Conservation (phyloP, 306 rosid genomes). For the Cicer chorassanicum region DNA sequence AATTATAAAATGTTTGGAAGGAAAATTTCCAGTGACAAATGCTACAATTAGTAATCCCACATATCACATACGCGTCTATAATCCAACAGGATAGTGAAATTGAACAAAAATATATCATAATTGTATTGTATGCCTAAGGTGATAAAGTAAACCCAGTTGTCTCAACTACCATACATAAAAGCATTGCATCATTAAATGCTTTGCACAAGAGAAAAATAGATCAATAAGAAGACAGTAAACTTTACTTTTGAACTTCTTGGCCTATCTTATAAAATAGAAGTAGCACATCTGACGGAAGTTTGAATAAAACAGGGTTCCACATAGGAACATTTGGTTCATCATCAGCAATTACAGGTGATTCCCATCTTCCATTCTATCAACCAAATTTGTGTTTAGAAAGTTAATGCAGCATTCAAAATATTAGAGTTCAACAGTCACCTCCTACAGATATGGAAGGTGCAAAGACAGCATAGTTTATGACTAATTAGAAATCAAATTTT, state of each 20-base stretch:
- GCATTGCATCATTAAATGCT: conserved; percentile 7
- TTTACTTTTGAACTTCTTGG: conserved; percentile 82
- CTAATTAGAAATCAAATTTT: conserved; percentile 18
- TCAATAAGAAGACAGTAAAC: conserved; percentile 31
- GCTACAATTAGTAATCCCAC: conserved; percentile 21
- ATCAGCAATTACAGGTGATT: conserved; percentile 71
- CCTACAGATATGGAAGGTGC: conserved; percentile 25
- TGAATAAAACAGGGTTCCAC: conserved; percentile 95
- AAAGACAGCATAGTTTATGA: conserved; percentile 24
- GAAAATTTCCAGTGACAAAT: background rate
- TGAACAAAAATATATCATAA: background rate
- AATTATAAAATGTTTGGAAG: conserved; percentile 18
- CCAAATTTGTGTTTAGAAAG: conserved; percentile 38
- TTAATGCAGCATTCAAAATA: conserved; percentile 40
- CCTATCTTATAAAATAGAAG: conserved; percentile 90
- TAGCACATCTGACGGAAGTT: conserved; percentile 82
- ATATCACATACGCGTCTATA: conserved; percentile 8
- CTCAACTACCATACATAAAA: conserved; percentile 1
- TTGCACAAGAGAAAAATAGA: conserved; percentile 16
- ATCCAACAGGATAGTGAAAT: conserved; percentile 7
- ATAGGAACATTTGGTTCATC: conserved; percentile 76
- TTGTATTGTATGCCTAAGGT: background rate
- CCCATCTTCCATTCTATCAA: conserved; percentile 75
- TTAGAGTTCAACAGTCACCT: conserved; percentile 2
- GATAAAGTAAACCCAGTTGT: background rate